These are phyloP conservation scores for Seminavis robusta DNA, from an alignment of 108 stramenopile genomes.

Conservation along the genomic window DNA sequence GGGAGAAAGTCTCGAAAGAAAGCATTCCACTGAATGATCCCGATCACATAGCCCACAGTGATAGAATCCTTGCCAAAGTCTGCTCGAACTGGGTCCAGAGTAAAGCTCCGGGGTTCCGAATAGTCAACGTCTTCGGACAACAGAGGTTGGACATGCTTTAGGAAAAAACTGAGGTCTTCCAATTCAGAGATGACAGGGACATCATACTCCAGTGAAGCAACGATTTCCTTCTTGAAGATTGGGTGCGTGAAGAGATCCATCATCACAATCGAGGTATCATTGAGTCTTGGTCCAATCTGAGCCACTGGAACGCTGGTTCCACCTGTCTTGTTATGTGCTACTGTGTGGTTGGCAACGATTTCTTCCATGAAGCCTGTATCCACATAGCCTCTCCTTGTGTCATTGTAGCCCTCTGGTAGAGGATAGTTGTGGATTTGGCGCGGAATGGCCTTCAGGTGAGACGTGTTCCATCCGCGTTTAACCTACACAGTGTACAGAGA, in stretches of 20 bases:
- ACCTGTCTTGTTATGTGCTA: neutral
- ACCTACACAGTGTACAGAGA: too few species aligned
- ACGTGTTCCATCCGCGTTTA: neutral
- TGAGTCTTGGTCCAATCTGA: conserved; percentile 9
- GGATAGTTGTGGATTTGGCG: neutral
- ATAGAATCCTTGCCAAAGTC: conserved; percentile 12
- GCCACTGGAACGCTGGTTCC: conserved; percentile 8
- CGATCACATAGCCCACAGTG: conserved; percentile 14
- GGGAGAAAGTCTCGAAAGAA: conserved; percentile 20
- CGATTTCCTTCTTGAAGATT: conserved; percentile 20
- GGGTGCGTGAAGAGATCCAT: conserved; percentile 17
- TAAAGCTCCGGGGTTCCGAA: conserved; percentile 2
- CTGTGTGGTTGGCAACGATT: neutral
- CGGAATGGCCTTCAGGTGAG: neutral
- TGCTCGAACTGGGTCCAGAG: conserved; percentile 11
- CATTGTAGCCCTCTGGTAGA: neutral
- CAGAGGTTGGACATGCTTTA: too few species aligned
- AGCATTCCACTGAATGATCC: conserved; percentile 10
- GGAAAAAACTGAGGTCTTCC: conserved; percentile 12
- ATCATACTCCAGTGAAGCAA: conserved; percentile 22
- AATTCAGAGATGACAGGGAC: conserved; percentile 21
- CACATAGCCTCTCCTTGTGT: conserved; percentile 2
- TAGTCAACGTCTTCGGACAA: neutral
- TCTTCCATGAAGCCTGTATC: conserved; percentile 8
- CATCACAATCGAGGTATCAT: neutral